Evolutionary conservation across 2,329 filamentous ascomycete species (phyloP), one percentile per base, ranked within the genome.

Genomic region (Pseudogymnoascus sp.): DNA sequence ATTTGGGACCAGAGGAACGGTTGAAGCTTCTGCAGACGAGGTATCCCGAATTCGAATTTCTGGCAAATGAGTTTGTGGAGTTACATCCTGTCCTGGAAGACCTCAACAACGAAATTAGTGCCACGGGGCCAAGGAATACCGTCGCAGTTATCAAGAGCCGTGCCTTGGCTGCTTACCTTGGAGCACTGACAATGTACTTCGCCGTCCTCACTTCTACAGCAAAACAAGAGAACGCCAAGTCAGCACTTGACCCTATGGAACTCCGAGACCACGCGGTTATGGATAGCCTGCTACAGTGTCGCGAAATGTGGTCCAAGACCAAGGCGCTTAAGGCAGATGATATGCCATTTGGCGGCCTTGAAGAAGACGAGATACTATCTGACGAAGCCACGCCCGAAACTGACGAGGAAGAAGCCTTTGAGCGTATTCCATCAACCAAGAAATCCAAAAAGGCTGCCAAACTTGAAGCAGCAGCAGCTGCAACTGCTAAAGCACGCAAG

Each of bases 241-340:
- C 76, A 11, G 81, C 90, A 0, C 75, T 95, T 65, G 82, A 89
- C 60, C 89, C 93, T 4, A 78, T 81, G n/a, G 86, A 96, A 67
- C 76, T 99, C 41, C 86, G 90, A 63, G 90, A 96, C 60, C 94
- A 99, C 73, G 86, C 91, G 12, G 84, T 99, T 63, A 97, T 99
- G 91, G 85, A 88, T 62, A 89, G 84, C 14, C 75, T 99, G 36
- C 77, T 97, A 41, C 84, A 87, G 71, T 93, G 89, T 72, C 85
- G 91, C 62, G 82, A 88, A 62, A 80, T 92, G 8, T 99, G 94
- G 94, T 78, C 85, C 59, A 83, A 81, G 64, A 85, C 91, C 30
- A 87, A 90, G 72, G 76, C 82, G 43, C 72, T 95, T n/a, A 79
- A 81, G 66, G 53, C 66, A 58, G 41, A 69, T 66, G 71, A 70